Evolutionary conservation across 768 basidiomycete species (phyloP), one percentile per base, ranked within the genome.

Genomic region (Kondoa malvinella): DNA sequence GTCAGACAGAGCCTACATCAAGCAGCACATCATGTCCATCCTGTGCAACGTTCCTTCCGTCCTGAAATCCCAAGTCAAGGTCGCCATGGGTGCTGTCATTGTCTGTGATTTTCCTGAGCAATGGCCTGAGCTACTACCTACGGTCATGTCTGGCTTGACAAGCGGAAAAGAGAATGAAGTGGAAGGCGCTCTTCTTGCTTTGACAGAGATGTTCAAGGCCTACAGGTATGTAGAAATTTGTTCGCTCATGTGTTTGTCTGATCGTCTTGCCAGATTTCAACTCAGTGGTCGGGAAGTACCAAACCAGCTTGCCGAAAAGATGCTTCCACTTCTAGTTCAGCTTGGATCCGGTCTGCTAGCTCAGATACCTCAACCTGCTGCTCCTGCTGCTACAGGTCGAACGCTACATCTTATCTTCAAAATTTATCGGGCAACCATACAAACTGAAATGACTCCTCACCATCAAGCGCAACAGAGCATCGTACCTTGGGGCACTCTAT

Each of bases 391-490:
- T 67, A 71, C 87, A 64, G 89, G 89, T 0, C 82, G 84, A 0
- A 86, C 92, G 80, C 80, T 92, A 32, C 89, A 92, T 73, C 81
- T 89, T 64, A 87, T 92, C 68, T 80, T 92, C 69, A 92, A 94
- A 75, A 82, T 87, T 0, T 94, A 94, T 81, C 87, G 85, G 74
- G 86, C 85, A 0, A 86, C 85, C 61, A 87, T 89, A 75, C 81
- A 86, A n/a, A 81, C 87, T 50, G 82, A 85, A 66, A 81, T 94
- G 26, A 84, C 83, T 66, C 65, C 75, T 3, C 87, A 89, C 71
- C 89, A 91, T 71, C 89, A 89, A 75, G 67, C 69, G 0, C 82
- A 79, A 69, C 74, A 82, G 0, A 86, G 86, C 63, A 86, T 85
- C 64, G 85, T 92, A 21, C 88, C 89, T 0, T 94, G 91, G 91